Percentiles rank a stretch among this genome's conserved stretches.
phyloP scores from a whole-genome alignment of 768 basidiomycete genomes.

The Kwoniella mangroviensis region DNA sequence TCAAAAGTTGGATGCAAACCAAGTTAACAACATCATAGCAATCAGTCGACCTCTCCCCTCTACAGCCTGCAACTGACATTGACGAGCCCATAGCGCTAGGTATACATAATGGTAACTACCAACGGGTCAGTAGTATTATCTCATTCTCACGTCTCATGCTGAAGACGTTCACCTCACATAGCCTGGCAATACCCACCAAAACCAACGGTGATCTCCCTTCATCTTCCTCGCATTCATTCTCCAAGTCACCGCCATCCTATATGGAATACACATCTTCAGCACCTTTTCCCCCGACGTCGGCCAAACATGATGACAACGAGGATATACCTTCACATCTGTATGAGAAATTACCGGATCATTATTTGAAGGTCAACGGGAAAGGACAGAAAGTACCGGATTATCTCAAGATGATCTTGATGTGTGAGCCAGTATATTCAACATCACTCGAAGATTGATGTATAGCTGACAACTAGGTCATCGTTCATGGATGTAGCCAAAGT shows the following conservation, averaged over 20 bases:
- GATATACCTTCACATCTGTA: conserved; percentile 58
- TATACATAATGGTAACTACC: conserved; percentile 15
- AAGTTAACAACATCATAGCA: too few relatives aligned
- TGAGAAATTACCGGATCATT: conserved; percentile 48
- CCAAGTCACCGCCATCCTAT: conserved; percentile 31
- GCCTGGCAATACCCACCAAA: conserved; percentile 16
- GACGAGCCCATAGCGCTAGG: background rate
- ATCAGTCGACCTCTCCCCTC: too few relatives aligned
- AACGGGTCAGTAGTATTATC: conserved; percentile 7
- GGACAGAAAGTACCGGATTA: conserved; percentile 51
- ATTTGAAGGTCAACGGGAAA: conserved; percentile 38
- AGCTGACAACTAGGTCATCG: background rate
- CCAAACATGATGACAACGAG: conserved; percentile 45
- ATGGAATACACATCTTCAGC: conserved; percentile 57
- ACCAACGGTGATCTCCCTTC: conserved; percentile 21
- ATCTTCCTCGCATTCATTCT: conserved; percentile 13
- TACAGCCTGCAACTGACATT: background rate
- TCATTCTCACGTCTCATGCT: background rate
- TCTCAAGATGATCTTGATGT: conserved; percentile 56
- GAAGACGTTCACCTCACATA: background rate
- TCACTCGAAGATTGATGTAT: background rate
- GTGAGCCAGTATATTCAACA: conserved; percentile 33
- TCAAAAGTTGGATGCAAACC: too few relatives aligned
- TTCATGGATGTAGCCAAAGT: conserved; percentile 49
- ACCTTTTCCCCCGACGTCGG: conserved; percentile 47